phyloP scores from a whole-genome alignment of 2,329 filamentous ascomycete genomes.

The Ceratocystis albifundus region DNA sequence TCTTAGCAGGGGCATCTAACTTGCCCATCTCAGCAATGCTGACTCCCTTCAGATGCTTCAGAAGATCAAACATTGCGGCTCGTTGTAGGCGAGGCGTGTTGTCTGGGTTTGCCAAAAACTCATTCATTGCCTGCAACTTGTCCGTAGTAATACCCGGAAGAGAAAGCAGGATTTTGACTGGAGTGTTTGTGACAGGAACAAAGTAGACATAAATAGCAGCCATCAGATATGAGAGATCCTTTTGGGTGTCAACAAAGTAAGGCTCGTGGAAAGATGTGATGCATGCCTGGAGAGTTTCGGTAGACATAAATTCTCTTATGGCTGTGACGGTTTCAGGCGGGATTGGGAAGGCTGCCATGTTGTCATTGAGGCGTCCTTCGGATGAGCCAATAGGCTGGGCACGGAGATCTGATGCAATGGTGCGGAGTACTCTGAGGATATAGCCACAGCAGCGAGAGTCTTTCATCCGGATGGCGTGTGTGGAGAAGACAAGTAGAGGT shows the following conservation, averaged over 20 bases:
- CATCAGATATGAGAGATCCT: slow-evolving; percentile 79
- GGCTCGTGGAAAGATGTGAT: slow-evolving; percentile 86
- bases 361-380: slow-evolving; percentile 27
- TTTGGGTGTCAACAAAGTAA: slow-evolving; percentile 93
- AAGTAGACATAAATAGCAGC: slow-evolving; percentile 75
- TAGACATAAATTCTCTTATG: slow-evolving; percentile 81
- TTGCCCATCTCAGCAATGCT: slow-evolving; percentile 90
- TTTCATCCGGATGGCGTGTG: slow-evolving; percentile 76
- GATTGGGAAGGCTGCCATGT: slow-evolving; percentile 34
- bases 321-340: slow-evolving; percentile 46
- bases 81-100: slow-evolving; percentile 64
- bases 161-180: slow-evolving; percentile 62
- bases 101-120: slow-evolving; percentile 46
- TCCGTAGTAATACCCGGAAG: slow-evolving; percentile 63
- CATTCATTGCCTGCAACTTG: slow-evolving; percentile 54
- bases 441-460: slow-evolving; percentile 81
- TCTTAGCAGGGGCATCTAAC: slow-evolving; percentile 47
- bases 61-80: slow-evolving; percentile 67
- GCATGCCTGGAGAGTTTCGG: slow-evolving; percentile 78
- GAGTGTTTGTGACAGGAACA: slow-evolving; percentile 55
- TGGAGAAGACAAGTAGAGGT: slow-evolving; percentile 81
- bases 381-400: slow-evolving; percentile 4
- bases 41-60: slow-evolving; percentile 78
- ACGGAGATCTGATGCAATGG: slow-evolving; percentile 66
- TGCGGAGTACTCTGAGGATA: slow-evolving; percentile 75